Evolutionary conservation across 2,329 filamentous ascomycete species (phyloP).

Genomic region (Xylariales sp.): DNA sequence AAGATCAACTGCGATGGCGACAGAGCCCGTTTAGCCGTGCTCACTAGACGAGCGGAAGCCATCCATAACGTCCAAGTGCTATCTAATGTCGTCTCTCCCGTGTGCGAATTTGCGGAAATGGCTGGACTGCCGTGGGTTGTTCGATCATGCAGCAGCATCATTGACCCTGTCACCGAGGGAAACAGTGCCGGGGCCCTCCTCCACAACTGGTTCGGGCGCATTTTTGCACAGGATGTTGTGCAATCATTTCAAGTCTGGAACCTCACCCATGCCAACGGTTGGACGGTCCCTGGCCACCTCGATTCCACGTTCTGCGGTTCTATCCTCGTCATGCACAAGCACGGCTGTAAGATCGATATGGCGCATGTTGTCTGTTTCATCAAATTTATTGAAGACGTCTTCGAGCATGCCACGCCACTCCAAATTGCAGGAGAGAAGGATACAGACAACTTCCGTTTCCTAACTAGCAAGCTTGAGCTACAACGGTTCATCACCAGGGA

Average conservation of each 20-base stretch:
- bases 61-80: slow-evolving; percentile 20
- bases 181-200: not conserved
- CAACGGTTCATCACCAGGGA: not conserved
- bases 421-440: not conserved
- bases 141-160: not conserved
- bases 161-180: slow-evolving; percentile 7
- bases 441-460: not conserved
- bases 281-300: slow-evolving; percentile 1
- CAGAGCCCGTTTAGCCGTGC: not conserved
- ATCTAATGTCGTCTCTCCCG: not conserved
- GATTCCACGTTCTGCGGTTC: slow-evolving; percentile 15
- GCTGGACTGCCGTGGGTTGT: slow-evolving; percentile 30
- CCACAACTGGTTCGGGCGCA: not conserved
- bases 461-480: not conserved
- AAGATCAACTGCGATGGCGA: slow-evolving; percentile 36
- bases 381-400: slow-evolving; percentile 12
- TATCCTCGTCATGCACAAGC: slow-evolving; percentile 22
- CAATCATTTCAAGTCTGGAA: not conserved
- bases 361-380: slow-evolving; percentile 27
- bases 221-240: not conserved
- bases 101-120: not conserved
- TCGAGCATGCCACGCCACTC: not conserved
- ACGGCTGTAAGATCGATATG: slow-evolving; percentile 17
- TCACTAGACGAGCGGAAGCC: not conserved
- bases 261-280: not conserved